Evolutionary conservation across 768 basidiomycete genomes (phyloP), one percentile per base, ranked within the genome.

Genomic region (Tulasnella sp.): DNA sequence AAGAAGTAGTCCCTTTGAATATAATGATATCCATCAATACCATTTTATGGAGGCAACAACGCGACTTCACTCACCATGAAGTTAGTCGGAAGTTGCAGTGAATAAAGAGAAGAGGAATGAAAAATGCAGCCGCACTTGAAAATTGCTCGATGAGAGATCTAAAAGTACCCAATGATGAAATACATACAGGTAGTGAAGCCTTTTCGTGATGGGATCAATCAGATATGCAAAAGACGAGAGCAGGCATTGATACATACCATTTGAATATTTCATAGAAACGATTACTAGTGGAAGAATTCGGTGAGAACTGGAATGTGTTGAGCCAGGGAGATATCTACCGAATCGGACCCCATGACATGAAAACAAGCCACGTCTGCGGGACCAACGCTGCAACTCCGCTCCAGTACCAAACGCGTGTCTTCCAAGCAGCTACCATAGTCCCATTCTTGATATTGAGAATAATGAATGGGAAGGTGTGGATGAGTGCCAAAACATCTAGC

Each of bases 391-490:
- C 65, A 34, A 67, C 56, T 3, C 66, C 66, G 0, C 62, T 62
- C 62, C 63, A 64, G 48, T 66, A 66, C 29, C 50, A 64, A 13
- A 58, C 32, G 12, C 56, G 58, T 0, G 57, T 60, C 15, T 48
- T 35, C 49, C 58, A 64, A 12, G 48, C 27, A 1, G 29, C 15
- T 6, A 39, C 46, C 62, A 68, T 65, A 3, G 56, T 56, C n/a
- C 61, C 59, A 45, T 57, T 54, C 20, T 37, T 32, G 7, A 61
- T 60, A 31, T 57, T 53, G 37, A 55, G 57, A 37, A 63, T 58
- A 54, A 67, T 63, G 56, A 66, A 66, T 4, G 66, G 61, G 55
- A 68, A 63, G 1, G 66, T 65, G 42, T 66, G 66, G 8, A 65
- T 55, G 12, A 68, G 55, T 2, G 65, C 63, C 4, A 65, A 64